These are phyloP conservation scores for Pharnaceum exiguum DNA, from an alignment of 148 eudicot species.

Conservation along the genomic window DNA sequence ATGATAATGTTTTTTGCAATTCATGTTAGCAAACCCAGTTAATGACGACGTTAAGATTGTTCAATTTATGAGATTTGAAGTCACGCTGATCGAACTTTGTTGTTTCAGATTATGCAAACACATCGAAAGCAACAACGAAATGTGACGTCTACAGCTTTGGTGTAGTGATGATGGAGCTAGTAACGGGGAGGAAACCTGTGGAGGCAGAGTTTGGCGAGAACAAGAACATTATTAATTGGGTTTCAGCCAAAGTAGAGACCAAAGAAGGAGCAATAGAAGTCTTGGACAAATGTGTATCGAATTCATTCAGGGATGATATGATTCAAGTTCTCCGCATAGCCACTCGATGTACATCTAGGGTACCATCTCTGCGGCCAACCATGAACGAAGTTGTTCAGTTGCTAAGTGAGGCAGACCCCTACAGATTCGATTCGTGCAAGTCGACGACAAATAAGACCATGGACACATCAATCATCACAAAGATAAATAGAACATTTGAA, in stretches of 20 bases:
- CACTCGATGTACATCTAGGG: conserved; percentile 59
- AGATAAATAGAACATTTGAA: conserved; percentile 32
- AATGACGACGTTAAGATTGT: no score
- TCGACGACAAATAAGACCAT: conserved; percentile 41
- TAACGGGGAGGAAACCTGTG: conserved; percentile 88
- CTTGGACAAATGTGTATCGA: conserved; percentile 54
- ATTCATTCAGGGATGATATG: conserved; percentile 62
- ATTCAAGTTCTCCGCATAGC: conserved; percentile 67
- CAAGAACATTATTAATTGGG: conserved; percentile 89
- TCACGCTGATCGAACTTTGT: no score
- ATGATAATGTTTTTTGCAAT: no score
- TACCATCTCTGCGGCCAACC: conserved; percentile 63
- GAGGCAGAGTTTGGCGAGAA: conserved; percentile 91
- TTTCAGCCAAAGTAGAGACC: conserved; percentile 62
- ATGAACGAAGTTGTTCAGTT: conserved; percentile 83
- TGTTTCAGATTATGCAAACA: conserved; percentile 71
- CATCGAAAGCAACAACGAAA: conserved; percentile 82
- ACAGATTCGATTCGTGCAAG: conserved; percentile 53
- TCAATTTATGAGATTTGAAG: no score
- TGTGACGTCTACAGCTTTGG: conserved; percentile 96
- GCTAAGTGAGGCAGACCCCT: conserved; percentile 70
- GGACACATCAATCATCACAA: conserved; percentile 31
- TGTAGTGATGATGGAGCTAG: conserved; percentile 87
- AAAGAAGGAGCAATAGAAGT: conserved; percentile 80
- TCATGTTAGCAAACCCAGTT: no score